These are phyloP conservation scores for Linnemannia hyalina DNA, from an alignment of 192 early-diverging fungal species.

Conservation along the genomic window DNA sequence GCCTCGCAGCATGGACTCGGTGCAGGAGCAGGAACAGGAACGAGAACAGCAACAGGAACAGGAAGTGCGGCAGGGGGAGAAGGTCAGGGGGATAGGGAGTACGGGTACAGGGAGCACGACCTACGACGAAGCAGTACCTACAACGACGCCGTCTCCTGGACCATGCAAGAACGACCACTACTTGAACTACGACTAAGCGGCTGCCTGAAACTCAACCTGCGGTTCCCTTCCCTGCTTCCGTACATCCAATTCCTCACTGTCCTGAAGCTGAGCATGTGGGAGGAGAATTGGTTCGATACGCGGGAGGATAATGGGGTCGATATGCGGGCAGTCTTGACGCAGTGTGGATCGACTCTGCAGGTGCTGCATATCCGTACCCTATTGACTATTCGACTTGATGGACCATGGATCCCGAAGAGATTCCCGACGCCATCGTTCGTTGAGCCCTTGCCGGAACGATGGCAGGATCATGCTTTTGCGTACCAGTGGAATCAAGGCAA, in stretches of 20 bases:
- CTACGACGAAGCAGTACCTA: neutral
- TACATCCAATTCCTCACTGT: neutral
- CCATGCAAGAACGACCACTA: neutral
- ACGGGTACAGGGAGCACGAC: neutral
- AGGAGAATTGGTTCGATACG: neutral
- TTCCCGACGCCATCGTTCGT: neutral
- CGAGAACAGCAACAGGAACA: neutral
- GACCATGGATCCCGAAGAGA: neutral
- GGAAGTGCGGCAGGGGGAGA: neutral
- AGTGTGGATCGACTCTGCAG: neutral
- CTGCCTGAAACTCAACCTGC: neutral
- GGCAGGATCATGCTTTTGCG: neutral
- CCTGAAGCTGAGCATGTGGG: neutral
- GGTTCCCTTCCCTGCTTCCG: neutral
- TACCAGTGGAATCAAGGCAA: too few species aligned
- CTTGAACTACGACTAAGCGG: neutral
- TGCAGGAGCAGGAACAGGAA: neutral
- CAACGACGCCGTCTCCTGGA: neutral
- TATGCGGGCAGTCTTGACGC: neutral
- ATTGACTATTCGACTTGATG: neutral
- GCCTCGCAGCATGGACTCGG: neutral
- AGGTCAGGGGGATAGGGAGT: neutral
- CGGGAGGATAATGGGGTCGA: neutral
- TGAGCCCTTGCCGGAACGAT: neutral
- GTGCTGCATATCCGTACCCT: neutral